A percentile compares a stretch with the other conserved stretches of the same genome.
Conservation (phyloP, 75 land plant genomes). For the Pinus taeda region DNA sequence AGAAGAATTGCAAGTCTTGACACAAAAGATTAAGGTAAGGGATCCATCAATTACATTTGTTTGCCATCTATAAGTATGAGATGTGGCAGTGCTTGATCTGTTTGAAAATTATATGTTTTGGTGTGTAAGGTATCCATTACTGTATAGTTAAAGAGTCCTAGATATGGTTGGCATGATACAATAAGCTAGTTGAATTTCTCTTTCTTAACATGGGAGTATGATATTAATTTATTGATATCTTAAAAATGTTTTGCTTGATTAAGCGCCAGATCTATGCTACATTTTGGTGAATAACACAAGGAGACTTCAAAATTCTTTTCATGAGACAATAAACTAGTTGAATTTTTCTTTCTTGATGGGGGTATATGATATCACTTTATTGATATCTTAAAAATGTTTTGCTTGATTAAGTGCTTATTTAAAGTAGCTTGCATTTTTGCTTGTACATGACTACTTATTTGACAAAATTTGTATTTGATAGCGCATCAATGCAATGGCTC, state of each 20-base stretch:
- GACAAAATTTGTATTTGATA: conserved; percentile 15
- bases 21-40: conserved; percentile 60
- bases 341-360: neutral
- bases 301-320: neutral
- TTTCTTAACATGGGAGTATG: neutral
- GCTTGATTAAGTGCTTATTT: neutral
- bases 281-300: neutral
- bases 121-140: neutral
- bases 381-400: neutral
- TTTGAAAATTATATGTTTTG: neutral
- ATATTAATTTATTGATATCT: neutral
- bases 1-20: conserved; percentile 48
- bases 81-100: neutral
- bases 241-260: neutral
- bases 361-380: neutral
- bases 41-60: neutral
- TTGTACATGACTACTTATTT: neutral
- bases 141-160: neutral
- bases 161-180: neutral
- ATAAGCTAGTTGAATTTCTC: neutral
- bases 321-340: neutral
- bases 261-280: neutral
- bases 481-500: conserved; percentile 86
- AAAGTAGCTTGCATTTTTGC: neutral
- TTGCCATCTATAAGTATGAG: neutral